These are phyloP conservation scores for Sphagnum tenellum DNA, from an alignment of 225 moss, liverwort and hornwort genomes.

Conservation along the genomic window DNA sequence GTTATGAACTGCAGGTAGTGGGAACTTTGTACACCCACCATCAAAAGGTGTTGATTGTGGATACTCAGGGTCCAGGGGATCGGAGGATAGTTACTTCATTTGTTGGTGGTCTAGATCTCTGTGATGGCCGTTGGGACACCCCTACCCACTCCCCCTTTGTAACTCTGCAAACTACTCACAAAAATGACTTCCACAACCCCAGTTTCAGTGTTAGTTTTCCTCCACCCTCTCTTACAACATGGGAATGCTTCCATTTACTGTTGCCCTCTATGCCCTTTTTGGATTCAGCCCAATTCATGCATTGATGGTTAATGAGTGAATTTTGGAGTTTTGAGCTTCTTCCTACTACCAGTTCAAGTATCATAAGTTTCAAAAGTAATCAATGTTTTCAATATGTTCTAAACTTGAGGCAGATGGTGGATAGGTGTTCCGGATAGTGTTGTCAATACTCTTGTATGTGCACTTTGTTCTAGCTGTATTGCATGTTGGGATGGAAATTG, in stretches of 20 bases:
- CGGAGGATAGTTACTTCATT: conserved; percentile 64
- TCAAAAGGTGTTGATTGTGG: conserved; percentile 65
- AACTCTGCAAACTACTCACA: conserved; percentile 57
- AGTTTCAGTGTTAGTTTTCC: conserved; percentile 48
- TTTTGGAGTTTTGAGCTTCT: not conserved
- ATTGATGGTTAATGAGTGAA: not conserved
- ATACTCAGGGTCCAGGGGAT: conserved; percentile 62
- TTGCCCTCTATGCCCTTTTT: too few species aligned
- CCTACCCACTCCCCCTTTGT: conserved; percentile 63
- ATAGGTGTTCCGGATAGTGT: not conserved
- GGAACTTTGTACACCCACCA: conserved; percentile 10
- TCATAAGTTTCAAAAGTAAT: too few species aligned
- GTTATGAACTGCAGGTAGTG: too few species aligned
- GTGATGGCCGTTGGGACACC: conserved; percentile 84
- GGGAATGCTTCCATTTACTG: too few species aligned
- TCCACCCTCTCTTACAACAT: not conserved
- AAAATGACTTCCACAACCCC: conserved; percentile 68
- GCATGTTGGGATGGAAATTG: not conserved
- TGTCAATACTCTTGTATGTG: not conserved
- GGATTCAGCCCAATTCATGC: too few species aligned
- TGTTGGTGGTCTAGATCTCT: conserved; percentile 82
- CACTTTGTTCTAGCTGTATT: not conserved
- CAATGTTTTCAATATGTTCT: too few species aligned
- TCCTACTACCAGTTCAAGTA: too few species aligned
- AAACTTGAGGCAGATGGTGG: too few species aligned